Evolutionary conservation across 306 rosid genomes (phyloP).

Genomic region (Dryas drummondii): DNA sequence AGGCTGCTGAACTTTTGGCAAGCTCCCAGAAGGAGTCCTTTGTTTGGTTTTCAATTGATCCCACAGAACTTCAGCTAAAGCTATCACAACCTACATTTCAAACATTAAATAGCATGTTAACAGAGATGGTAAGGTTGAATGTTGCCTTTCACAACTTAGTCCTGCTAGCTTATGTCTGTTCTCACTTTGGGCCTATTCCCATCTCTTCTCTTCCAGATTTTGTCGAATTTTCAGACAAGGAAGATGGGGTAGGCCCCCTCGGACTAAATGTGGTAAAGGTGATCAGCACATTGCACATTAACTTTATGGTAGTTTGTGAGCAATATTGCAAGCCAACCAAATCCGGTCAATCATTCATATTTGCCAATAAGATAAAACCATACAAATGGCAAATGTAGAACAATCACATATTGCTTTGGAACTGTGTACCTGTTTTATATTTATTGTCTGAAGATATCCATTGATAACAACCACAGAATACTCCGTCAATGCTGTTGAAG

Average conservation of each 20-base stretch:
- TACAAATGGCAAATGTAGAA: background rate
- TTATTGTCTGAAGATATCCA: slow-evolving; percentile 82
- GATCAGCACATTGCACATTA: background rate
- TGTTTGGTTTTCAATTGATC: slow-evolving; percentile 65
- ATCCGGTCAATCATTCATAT: background rate
- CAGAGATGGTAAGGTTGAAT: background rate
- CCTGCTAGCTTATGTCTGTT: background rate
- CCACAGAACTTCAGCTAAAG: slow-evolving; percentile 69
- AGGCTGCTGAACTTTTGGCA: slow-evolving; percentile 50
- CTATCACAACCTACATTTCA: slow-evolving; percentile 56
- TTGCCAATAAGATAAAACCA: background rate
- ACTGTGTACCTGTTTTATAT: slow-evolving; percentile 74
- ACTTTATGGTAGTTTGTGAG: background rate
- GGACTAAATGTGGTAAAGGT: background rate
- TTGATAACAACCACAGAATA: slow-evolving; percentile 76
- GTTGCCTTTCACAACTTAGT: background rate
- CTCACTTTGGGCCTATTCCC: no score
- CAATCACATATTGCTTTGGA: background rate
- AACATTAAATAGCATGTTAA: background rate
- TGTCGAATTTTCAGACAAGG: no score
- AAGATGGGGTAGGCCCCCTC: no score
- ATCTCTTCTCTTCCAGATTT: no score
- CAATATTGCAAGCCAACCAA: background rate
- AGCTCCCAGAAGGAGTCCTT: slow-evolving; percentile 37
- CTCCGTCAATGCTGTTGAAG: slow-evolving; percentile 57